Evolutionary conservation across 1,284 basidiomycete genomes (phyloP).

Genomic region (Irpex lacteus): DNA sequence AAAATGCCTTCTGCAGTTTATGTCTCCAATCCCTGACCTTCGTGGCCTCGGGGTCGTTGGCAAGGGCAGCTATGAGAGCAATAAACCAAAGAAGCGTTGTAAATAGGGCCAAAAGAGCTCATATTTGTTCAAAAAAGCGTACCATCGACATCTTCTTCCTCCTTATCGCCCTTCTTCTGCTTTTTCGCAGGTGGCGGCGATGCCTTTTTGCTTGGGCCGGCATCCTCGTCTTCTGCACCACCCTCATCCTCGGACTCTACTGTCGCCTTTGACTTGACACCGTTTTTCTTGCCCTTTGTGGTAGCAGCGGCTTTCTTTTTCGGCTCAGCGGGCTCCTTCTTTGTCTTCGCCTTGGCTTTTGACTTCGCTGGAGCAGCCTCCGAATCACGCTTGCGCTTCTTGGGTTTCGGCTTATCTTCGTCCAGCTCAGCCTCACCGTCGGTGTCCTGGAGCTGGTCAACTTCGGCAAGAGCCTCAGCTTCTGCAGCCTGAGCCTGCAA

Average conservation of each 20-base stretch:
- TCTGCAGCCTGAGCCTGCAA: constrained; percentile 45
- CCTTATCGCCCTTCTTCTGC: constrained; percentile 60
- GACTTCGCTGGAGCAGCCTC: constrained; percentile 34
- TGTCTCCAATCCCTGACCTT: constrained; percentile 88
- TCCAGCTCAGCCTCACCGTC: constrained; percentile 55
- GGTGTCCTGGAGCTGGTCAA: constrained; percentile 68
- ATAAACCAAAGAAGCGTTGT: background rate
- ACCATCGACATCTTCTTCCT: constrained; percentile 59
- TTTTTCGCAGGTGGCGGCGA: constrained; percentile 68
- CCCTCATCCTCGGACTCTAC: constrained; percentile 76
- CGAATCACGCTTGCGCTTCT: constrained; percentile 52
- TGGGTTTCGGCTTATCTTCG: constrained; percentile 36
- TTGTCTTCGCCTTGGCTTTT: constrained; percentile 51
- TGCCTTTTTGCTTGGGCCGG: constrained; percentile 51
- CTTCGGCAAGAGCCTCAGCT: constrained; percentile 61
- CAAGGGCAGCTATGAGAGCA: constrained; percentile 14
- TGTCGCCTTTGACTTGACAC: constrained; percentile 58
- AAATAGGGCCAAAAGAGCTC: background rate
- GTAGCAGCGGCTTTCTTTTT: constrained; percentile 38
- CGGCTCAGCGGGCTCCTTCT: constrained; percentile 54
- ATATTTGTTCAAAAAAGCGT: constrained; percentile 22
- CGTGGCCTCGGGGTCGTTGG: constrained; percentile 65
- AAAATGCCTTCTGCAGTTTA: constrained; percentile 87
- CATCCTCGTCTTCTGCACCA: constrained; percentile 42
- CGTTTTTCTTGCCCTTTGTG: constrained; percentile 55